These are phyloP conservation scores for Erysimum cheiri DNA, from an alignment of 441 rosid species.

Conservation along the genomic window DNA sequence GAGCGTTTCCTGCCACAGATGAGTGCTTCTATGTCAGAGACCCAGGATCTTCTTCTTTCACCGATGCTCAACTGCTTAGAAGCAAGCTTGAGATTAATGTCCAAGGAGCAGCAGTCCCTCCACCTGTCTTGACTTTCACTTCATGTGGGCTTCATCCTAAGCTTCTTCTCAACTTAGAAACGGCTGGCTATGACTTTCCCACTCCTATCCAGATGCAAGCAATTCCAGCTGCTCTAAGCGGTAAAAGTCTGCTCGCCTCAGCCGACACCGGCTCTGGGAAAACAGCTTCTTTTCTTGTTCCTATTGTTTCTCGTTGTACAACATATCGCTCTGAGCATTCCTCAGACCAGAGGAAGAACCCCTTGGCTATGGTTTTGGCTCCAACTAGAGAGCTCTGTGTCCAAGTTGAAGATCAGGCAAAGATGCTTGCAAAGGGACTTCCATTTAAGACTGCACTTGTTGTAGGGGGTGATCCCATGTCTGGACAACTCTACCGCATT, in stretches of 20 bases:
- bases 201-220: slow-evolving; percentile 93
- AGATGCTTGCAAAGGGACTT: slow-evolving; percentile 83
- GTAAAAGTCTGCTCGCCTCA: slow-evolving; percentile 75
- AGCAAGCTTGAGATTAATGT: slow-evolving; percentile 71
- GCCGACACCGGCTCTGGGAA: slow-evolving; percentile 92
- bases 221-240: slow-evolving; percentile 73
- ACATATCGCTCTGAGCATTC: slow-evolving; percentile 46
- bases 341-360: slow-evolving; percentile 49
- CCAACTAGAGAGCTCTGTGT: slow-evolving; percentile 91
- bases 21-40: slow-evolving; percentile 82
- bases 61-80: slow-evolving; percentile 61
- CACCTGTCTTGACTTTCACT: slow-evolving; percentile 68
- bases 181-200: slow-evolving; percentile 75
- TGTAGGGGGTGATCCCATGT: slow-evolving; percentile 88
- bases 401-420: slow-evolving; percentile 92
- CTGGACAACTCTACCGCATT: slow-evolving; percentile 75
- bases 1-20: slow-evolving; percentile 62
- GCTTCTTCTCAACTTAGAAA: slow-evolving; percentile 71
- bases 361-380: slow-evolving; percentile 72
- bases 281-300: slow-evolving; percentile 86
- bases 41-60: slow-evolving; percentile 48
- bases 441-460: slow-evolving; percentile 93
- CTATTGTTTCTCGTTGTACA: slow-evolving; percentile 69
- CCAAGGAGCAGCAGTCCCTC: slow-evolving; percentile 58
- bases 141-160: slow-evolving; percentile 64